Conservation (phyloP, 2,329 filamentous ascomycete species). For the Colletotrichum viniferum region DNA sequence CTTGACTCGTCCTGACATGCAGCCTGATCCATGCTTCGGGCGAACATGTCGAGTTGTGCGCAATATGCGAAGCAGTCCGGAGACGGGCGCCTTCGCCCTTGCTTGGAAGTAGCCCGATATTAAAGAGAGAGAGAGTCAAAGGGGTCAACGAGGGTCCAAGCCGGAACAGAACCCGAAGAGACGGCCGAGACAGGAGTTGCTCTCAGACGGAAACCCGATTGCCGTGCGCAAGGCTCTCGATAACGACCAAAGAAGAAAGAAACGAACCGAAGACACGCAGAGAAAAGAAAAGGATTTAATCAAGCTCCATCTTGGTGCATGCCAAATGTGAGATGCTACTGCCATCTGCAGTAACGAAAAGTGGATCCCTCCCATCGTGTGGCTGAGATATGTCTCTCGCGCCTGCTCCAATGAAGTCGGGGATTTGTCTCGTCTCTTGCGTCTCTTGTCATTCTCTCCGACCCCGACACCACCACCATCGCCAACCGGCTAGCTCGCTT, state of each 20-base stretch:
- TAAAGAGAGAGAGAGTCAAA: neutral
- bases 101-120: neutral
- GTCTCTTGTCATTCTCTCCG: neutral
- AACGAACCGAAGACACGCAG: neutral
- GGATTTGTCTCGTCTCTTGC: constrained; percentile 1
- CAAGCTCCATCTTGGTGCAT: neutral
- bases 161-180: neutral
- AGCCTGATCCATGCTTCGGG: constrained; percentile 14
- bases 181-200: neutral
- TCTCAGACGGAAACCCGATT: neutral
- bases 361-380: neutral
- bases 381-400: neutral
- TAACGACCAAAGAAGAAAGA: neutral
- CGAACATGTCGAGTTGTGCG: neutral
- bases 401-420: neutral
- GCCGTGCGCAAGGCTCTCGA: neutral
- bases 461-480: neutral
- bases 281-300: neutral
- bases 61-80: neutral
- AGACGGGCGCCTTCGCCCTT: neutral
- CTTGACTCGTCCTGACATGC: constrained; percentile 11
- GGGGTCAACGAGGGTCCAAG: neutral
- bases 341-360: neutral
- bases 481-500: neutral
- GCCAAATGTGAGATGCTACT: neutral